These are phyloP conservation scores for Thielaviopsis populi DNA, from an alignment of 2,329 filamentous ascomycete species.

Conservation along the genomic window DNA sequence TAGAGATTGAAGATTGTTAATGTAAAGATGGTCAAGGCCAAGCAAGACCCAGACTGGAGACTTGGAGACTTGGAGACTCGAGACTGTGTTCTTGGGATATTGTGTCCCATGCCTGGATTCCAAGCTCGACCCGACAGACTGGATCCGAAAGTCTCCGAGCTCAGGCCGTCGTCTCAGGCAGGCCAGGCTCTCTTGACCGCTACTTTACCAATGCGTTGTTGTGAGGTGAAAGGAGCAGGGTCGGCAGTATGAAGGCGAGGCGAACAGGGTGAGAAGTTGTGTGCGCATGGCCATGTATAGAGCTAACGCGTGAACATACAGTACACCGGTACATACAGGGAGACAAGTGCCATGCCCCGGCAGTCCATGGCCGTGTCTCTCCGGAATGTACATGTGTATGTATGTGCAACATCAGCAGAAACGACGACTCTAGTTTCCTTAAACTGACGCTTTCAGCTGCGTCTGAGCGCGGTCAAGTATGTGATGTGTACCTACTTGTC, in stretches of 20 bases:
- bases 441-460: not conserved
- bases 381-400: not conserved
- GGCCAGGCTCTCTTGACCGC: not conserved
- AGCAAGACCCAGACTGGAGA: not conserved
- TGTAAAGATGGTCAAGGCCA: not conserved
- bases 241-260: not conserved
- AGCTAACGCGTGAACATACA: too few relatives aligned
- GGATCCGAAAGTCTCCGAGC: constrained; percentile 5
- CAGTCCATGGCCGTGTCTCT: not conserved
- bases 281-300: too few relatives aligned
- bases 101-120: not conserved
- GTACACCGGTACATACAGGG: not conserved
- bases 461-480: not conserved
- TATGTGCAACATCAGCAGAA: not conserved
- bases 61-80: too few relatives aligned
- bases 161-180: constrained; percentile 1
- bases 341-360: not conserved
- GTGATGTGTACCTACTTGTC: not conserved
- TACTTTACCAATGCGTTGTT: not conserved
- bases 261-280: not conserved
- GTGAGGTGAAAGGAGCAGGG: not conserved
- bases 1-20: not conserved
- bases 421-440: not conserved
- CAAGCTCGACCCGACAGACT: not conserved
- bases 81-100: not conserved